Evolutionary conservation across 495 filamentous ascomycete genomes (phyloP).

Genomic region (Sordaria brevicollis): DNA sequence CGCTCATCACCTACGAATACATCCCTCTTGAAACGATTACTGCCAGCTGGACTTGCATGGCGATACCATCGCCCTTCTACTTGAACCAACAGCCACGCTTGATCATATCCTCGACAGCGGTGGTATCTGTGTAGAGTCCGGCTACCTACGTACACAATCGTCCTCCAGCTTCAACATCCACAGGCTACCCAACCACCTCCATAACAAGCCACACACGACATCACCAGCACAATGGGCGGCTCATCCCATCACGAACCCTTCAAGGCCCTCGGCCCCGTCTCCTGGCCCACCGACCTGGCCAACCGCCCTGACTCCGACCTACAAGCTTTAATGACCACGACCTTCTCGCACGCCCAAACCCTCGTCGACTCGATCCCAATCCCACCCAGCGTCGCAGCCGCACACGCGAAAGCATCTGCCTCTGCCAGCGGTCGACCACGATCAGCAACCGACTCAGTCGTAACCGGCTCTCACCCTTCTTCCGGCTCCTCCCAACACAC

Average conservation of each 20-base stretch:
- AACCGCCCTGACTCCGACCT: slow-evolving; percentile 34
- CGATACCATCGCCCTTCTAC: neutral
- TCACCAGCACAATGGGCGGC: neutral
- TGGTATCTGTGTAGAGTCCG: neutral
- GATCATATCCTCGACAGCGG: neutral
- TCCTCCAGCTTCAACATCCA: neutral
- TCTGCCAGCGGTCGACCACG: slow-evolving; percentile 7
- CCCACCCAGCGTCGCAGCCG: slow-evolving; percentile 4
- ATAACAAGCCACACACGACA: neutral
- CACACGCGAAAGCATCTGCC: neutral
- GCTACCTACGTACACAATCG: neutral
- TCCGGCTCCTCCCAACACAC: neutral
- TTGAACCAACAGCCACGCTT: neutral
- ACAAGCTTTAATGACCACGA: slow-evolving; percentile 34
- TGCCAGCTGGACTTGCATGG: neutral
- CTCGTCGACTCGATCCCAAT: slow-evolving; percentile 67
- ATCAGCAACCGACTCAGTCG: slow-evolving; percentile 24
- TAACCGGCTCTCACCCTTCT: slow-evolving; percentile 2
- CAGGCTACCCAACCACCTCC: neutral
- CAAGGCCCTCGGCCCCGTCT: slow-evolving; percentile 57
- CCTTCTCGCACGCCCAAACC: slow-evolving; percentile 54
- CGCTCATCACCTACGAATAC: neutral
- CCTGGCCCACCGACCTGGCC: slow-evolving; percentile 50
- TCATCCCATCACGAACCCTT: slow-evolving; percentile 53
- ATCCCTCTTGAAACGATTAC: neutral